These are phyloP conservation scores for Nakaseomyces kungkrabaensis DNA, from an alignment of 1,139 yeast species.

Conservation along the genomic window DNA sequence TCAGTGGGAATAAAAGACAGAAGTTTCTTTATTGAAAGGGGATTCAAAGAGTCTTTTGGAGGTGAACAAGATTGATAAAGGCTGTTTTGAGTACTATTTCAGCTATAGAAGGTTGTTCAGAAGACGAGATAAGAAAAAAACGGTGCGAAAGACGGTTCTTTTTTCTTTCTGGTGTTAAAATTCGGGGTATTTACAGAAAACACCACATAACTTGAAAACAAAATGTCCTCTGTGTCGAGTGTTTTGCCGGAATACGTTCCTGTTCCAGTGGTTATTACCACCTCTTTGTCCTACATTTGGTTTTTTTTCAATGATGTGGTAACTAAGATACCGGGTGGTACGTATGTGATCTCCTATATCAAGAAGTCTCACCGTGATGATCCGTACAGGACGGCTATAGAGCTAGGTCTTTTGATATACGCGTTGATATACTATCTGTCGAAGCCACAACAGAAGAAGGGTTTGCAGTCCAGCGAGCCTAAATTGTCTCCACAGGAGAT, in stretches of 20 bases:
- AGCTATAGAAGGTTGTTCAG: too few species aligned
- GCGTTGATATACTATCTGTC: constrained; percentile 75
- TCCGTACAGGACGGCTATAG: constrained; percentile 82
- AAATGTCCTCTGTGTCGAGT: constrained; percentile 1
- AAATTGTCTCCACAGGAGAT: constrained; percentile 57
- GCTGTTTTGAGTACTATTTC: too few species aligned
- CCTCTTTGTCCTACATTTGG: constrained; percentile 21
- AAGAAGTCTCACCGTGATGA: constrained; percentile 88
- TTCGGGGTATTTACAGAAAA: too few species aligned
- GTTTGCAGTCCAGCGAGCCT: constrained; percentile 64
- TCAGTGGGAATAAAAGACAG: too few species aligned
- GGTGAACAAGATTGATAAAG: too few species aligned
- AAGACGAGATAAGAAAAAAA: too few species aligned
- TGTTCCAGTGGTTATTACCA: constrained; percentile 18
- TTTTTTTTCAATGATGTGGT: constrained; percentile 12
- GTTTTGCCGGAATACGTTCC: constrained; percentile 24
- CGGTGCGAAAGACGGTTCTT: too few species aligned
- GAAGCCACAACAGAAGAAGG: constrained; percentile 63
- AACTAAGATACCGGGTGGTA: constrained; percentile 64
- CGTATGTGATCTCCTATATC: constrained; percentile 63
- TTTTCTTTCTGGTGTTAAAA: too few species aligned
- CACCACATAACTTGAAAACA: neutral
- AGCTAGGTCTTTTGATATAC: constrained; percentile 65
- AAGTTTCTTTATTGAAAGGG: too few species aligned
- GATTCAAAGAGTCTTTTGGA: too few species aligned